A percentile compares a stretch with the other conserved stretches of the same genome.
These are phyloP conservation scores for Alternaria conjuncta DNA, from an alignment of 2,329 filamentous ascomycete species.

Conservation along the genomic window DNA sequence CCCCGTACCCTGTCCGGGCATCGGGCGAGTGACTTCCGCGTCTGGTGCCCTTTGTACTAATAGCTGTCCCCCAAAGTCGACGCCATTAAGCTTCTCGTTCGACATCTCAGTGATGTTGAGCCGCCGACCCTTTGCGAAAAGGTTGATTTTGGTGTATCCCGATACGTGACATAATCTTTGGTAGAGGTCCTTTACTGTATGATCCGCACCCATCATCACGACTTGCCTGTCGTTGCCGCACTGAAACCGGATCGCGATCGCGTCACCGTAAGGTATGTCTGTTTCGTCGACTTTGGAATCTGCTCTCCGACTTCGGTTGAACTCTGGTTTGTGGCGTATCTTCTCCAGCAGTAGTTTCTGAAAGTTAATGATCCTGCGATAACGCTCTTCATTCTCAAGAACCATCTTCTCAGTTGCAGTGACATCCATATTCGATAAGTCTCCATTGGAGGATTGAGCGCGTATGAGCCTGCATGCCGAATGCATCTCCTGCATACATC, in stretches of 20 bases:
- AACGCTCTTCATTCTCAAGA: conserved; percentile 30
- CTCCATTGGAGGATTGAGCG: not conserved
- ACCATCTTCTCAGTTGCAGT: conserved; percentile 32
- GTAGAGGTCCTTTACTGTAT: conserved; percentile 73
- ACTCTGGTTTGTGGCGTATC: conserved; percentile 41
- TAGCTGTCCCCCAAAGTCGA: conserved; percentile 33
- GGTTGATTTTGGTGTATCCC: conserved; percentile 76
- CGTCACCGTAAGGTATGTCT: conserved; percentile 65
- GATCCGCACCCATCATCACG: conserved; percentile 71
- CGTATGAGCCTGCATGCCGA: conserved; percentile 27
- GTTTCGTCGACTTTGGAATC: conserved; percentile 52
- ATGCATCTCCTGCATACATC: conserved; percentile 70
- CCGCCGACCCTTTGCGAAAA: conserved; percentile 73
- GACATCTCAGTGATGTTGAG: conserved; percentile 67
- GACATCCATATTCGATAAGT: conserved; percentile 18
- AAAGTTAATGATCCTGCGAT: conserved; percentile 45
- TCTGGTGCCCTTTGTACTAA: conserved; percentile 41
- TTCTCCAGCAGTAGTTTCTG: conserved; percentile 39
- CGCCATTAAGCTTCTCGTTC: conserved; percentile 67
- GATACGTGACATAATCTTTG: conserved; percentile 71
- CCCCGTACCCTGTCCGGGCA: conserved; percentile 23
- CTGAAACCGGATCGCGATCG: conserved; percentile 74
- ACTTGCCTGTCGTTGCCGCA: conserved; percentile 66
- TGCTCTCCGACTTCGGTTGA: conserved; percentile 37
- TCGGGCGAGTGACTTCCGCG: conserved; percentile 30